Percentiles rank a stretch among this genome's conserved stretches.
Evolutionary conservation across 257 asterid genomes (phyloP).

Genomic region (Solanum etuberosum): DNA sequence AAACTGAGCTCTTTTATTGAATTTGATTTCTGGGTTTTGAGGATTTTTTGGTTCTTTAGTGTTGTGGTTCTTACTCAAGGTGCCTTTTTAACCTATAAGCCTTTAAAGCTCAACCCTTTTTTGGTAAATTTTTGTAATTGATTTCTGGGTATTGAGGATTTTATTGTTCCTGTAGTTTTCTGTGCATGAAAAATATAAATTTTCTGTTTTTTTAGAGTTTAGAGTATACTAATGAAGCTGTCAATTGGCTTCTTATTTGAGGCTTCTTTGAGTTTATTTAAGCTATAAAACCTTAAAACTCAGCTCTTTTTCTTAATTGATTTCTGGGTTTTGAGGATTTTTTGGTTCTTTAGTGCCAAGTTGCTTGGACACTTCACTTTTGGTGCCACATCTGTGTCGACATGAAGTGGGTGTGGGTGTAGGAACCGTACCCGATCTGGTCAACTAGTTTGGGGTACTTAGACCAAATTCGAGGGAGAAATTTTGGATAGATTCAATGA

Average conservation of each 20-base stretch:
- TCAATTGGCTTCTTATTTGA: neutral
- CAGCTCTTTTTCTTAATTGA: neutral
- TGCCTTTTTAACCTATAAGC: neutral
- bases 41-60: neutral
- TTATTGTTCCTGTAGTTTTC: neutral
- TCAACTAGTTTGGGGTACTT: neutral
- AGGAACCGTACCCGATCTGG: neutral
- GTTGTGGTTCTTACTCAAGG: constrained; percentile 44
- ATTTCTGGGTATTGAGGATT: neutral
- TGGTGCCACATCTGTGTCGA: neutral
- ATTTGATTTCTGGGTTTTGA: neutral
- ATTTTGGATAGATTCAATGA: neutral
- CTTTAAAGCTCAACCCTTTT: neutral
- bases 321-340: neutral
- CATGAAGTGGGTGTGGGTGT: neutral
- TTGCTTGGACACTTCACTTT: neutral
- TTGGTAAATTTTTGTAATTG: neutral
- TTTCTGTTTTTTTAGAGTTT: neutral
- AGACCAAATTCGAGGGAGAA: too few relatives aligned
- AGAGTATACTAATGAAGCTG: neutral
- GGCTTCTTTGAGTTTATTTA: neutral
- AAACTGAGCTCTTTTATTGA: neutral
- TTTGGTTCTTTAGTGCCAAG: neutral
- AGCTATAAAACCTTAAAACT: neutral
- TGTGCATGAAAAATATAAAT: neutral